phyloP scores from a whole-genome alignment of 345 rosid species.

The Passiflora organensis region DNA sequence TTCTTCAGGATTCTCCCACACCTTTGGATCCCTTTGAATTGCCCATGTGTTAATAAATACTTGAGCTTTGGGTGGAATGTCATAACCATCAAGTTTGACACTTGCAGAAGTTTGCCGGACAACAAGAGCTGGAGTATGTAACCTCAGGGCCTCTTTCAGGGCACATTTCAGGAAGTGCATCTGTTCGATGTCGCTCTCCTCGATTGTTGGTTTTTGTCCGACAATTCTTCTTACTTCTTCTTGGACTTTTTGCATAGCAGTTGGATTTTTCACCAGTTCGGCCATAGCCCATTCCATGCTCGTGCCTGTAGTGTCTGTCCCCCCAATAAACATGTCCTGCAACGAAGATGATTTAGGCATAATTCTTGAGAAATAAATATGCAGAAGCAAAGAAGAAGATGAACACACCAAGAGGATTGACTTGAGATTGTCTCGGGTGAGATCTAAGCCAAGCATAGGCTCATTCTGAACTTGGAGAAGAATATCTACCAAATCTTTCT shows the following conservation, averaged over 20 bases:
- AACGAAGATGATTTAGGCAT: not conserved
- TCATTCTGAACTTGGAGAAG: conserved; percentile 9
- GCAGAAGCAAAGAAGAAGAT: no score
- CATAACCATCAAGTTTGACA: conserved; percentile 9
- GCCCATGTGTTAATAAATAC: conserved; percentile 16
- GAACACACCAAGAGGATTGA: conserved; percentile 1
- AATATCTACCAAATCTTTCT: conserved; percentile 10
- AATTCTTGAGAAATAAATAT: not conserved
- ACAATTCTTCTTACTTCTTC: conserved; percentile 20
- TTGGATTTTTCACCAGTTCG: conserved; percentile 21
- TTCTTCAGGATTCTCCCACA: conserved; percentile 17
- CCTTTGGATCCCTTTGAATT: conserved; percentile 14
- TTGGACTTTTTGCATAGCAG: conserved; percentile 16
- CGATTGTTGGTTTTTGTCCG: conserved; percentile 9
- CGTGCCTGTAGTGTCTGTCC: conserved; percentile 15
- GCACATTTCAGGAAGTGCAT: conserved; percentile 9
- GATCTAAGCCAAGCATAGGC: not conserved
- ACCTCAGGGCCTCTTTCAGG: conserved; percentile 19
- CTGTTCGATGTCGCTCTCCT: conserved; percentile 5
- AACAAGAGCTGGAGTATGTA: conserved; percentile 3
- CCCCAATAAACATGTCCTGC: conserved; percentile 25
- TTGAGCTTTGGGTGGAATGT: conserved; percentile 14
- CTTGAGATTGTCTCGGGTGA: conserved; percentile 10
- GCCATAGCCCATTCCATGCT: conserved; percentile 28
- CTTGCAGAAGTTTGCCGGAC: conserved; percentile 1